A percentile compares a stretch with the other conserved stretches of the same genome.
phyloP scores from a whole-genome alignment of 2,329 filamentous ascomycete genomes.

The Exophiala dermatitidis region DNA sequence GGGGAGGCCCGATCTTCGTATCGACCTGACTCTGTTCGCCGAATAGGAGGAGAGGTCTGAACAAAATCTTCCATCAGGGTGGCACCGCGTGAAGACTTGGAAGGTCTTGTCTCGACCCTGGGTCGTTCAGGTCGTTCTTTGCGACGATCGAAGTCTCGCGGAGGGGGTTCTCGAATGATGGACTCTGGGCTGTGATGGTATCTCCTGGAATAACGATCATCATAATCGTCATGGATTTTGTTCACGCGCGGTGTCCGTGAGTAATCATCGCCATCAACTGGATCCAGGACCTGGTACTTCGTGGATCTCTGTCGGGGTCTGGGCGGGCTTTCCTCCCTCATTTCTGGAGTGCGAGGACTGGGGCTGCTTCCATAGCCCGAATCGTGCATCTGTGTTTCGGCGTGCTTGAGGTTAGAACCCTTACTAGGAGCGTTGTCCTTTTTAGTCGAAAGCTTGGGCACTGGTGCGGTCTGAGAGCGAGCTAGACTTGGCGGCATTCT shows the following conservation, averaged over 20 bases:
- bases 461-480: slow-evolving; percentile 30
- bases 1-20: slow-evolving; percentile 15
- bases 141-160: slow-evolving; percentile 18
- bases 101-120: slow-evolving; percentile 13
- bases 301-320: slow-evolving; percentile 15
- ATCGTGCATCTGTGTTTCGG: slow-evolving; percentile 33
- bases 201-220: slow-evolving; percentile 7
- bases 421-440: slow-evolving; percentile 29
- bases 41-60: slow-evolving; percentile 4
- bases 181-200: slow-evolving; percentile 21
- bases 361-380: slow-evolving; percentile 38
- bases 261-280: slow-evolving; percentile 17
- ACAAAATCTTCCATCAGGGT: slow-evolving; percentile 15
- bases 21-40: slow-evolving; percentile 17
- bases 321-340: slow-evolving; percentile 30
- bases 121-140: slow-evolving; percentile 19
- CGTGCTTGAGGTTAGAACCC: slow-evolving; percentile 33
- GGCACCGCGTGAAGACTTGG: slow-evolving; percentile 17
- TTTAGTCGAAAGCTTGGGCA: slow-evolving; percentile 28
- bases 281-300: slow-evolving; percentile 22
- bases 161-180: slow-evolving; percentile 5
- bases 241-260: slow-evolving; percentile 11
- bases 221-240: slow-evolving; percentile 11
- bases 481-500: slow-evolving; percentile 30
- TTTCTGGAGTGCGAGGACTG: slow-evolving; percentile 40